Evolutionary conservation across 176 grass and related monocot genomes (phyloP).

Genomic region (Oryza glumipatula): DNA sequence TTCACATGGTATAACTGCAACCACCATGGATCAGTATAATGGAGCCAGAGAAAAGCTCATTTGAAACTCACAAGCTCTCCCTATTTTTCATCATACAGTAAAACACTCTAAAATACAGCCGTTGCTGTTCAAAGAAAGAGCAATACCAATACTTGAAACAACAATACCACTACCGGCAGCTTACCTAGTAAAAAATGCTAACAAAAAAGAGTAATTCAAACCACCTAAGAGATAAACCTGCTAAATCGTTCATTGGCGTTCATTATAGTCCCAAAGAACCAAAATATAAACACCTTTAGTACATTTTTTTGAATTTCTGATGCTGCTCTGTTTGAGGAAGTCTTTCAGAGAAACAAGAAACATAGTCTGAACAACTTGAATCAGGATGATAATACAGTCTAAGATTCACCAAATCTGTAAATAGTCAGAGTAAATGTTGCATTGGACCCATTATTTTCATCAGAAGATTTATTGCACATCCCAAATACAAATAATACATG

Average conservation of each 20-base stretch:
- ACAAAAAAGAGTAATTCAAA: neutral
- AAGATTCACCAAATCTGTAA: neutral
- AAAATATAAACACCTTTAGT: neutral
- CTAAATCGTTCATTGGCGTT: neutral
- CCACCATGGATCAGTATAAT: neutral
- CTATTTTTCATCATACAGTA: neutral
- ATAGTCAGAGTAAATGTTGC: neutral
- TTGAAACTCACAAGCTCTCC: neutral
- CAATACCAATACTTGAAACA: neutral
- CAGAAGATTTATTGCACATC: neutral
- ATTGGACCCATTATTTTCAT: neutral
- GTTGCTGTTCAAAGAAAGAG: neutral
- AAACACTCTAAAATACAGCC: neutral
- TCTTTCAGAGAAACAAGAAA: neutral
- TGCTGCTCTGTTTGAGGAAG: neutral
- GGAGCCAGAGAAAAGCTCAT: neutral
- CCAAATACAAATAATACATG: neutral
- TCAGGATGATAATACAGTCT: neutral
- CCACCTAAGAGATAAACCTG: neutral
- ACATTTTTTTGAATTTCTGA: neutral
- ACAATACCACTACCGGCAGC: neutral
- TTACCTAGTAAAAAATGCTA: neutral
- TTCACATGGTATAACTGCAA: neutral
- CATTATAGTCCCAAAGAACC: neutral
- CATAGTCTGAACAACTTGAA: neutral